phyloP scores from a whole-genome alignment of 1,139 yeast genomes.

The Groenewaldozyma sp. region DNA sequence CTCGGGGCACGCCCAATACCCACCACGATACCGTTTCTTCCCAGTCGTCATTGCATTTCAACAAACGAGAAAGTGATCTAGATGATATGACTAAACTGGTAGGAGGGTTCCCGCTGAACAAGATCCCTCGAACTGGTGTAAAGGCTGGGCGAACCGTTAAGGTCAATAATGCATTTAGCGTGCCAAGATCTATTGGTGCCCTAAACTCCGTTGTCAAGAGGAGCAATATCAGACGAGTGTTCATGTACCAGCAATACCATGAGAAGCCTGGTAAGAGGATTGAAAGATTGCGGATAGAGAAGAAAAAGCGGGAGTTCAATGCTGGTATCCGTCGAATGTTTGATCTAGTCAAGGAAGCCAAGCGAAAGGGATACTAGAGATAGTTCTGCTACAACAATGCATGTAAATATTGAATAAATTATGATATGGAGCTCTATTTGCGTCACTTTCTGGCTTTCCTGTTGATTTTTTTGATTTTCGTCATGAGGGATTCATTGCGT shows the following conservation, averaged over 20 bases:
- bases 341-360: slow-evolving; percentile 30
- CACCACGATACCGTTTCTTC: too few relatives aligned
- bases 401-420: neutral
- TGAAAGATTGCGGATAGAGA: slow-evolving; percentile 25
- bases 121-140: slow-evolving; percentile 28
- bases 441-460: neutral
- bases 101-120: slow-evolving; percentile 10
- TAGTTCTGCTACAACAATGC: neutral
- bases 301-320: slow-evolving; percentile 27
- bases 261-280: slow-evolving; percentile 31
- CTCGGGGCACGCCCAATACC: too few relatives aligned
- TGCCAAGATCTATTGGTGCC: slow-evolving; percentile 22
- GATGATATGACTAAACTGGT: slow-evolving; percentile 2
- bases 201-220: slow-evolving; percentile 23
- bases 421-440: neutral
- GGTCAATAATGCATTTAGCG: slow-evolving; percentile 18
- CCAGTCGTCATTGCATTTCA: too few relatives aligned
- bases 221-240: slow-evolving; percentile 23
- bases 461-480: slow-evolving; percentile 20
- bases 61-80: neutral
- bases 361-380: slow-evolving; percentile 28
- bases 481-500: slow-evolving; percentile 15
- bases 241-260: slow-evolving; percentile 24
- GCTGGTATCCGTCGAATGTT: slow-evolving; percentile 28
- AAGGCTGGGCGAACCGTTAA: slow-evolving; percentile 27